These are phyloP conservation scores for Diplotaxis tenuifolia DNA, from an alignment of 345 rosid genomes.

Conservation along the genomic window DNA sequence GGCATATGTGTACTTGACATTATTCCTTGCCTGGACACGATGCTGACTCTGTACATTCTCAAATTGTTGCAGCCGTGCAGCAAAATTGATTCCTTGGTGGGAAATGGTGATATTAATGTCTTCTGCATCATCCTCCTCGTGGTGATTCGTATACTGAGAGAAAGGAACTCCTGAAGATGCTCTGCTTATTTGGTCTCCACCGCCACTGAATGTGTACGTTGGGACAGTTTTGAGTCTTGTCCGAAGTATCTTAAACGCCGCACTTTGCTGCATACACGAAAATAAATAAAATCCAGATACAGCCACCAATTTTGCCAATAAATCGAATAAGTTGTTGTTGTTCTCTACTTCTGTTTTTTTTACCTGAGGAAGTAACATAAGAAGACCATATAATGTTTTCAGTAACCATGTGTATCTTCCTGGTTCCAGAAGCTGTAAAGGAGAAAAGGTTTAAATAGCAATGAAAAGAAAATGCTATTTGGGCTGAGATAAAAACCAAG, in stretches of 20 bases:
- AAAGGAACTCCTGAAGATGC: conserved; percentile 69
- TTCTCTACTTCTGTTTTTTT: neutral
- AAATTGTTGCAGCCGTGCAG: conserved; percentile 72
- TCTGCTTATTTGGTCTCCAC: conserved; percentile 61
- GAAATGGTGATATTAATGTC: conserved; percentile 51
- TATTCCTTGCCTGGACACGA: conserved; percentile 61
- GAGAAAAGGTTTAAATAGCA: neutral
- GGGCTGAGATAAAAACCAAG: conserved; percentile 19
- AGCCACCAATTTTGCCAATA: neutral
- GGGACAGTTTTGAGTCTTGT: conserved; percentile 93
- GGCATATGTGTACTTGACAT: conserved; percentile 46
- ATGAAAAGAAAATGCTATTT: neutral
- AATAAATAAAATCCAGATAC: neutral
- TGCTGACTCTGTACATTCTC: conserved; percentile 83
- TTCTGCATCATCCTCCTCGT: conserved; percentile 60
- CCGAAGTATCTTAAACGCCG: conserved; percentile 78
- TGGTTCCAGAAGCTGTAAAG: conserved; percentile 89
- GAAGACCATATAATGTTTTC: conserved; percentile 90
- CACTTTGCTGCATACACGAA: conserved; percentile 72
- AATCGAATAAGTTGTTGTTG: neutral
- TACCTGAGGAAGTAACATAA: conserved; percentile 99
- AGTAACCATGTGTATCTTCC: conserved; percentile 83
- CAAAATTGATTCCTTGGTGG: conserved; percentile 80
- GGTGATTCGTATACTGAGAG: conserved; percentile 53
- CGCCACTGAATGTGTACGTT: conserved; percentile 56